phyloP scores from a whole-genome alignment of 306 rosid species.

The Pterocarpus macrocarpus region DNA sequence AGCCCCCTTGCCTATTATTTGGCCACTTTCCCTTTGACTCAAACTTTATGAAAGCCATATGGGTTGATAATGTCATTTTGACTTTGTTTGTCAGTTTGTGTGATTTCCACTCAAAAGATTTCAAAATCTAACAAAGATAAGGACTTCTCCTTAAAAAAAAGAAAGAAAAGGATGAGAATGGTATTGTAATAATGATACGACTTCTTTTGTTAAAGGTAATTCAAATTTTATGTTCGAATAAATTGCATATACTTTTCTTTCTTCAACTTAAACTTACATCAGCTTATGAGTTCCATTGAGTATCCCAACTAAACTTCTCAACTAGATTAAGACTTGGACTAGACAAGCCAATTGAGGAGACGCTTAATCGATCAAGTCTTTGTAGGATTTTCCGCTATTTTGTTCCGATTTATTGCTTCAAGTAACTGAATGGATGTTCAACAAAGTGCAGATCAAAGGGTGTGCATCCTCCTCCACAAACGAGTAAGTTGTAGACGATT shows the following conservation, averaged over 20 bases:
- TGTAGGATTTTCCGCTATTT: not conserved
- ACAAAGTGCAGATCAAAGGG: not conserved
- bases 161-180: constrained; percentile 15
- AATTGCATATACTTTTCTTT: constrained; percentile 19
- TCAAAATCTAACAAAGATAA: constrained; percentile 11
- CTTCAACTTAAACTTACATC: not conserved
- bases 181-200: not conserved
- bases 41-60: not conserved
- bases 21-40: constrained; percentile 40
- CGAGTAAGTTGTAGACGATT: not conserved
- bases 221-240: not conserved
- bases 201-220: not conserved
- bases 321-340: not conserved
- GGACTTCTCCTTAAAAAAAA: not conserved
- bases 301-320: not conserved
- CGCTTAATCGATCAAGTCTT: not conserved
- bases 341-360: not conserved
- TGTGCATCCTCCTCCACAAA: not conserved
- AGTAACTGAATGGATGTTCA: constrained; percentile 12
- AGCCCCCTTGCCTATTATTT: not conserved
- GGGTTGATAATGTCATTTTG: not conserved
- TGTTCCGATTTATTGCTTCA: constrained; percentile 25
- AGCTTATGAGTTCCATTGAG: constrained; percentile 8
- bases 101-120: constrained; percentile 24
- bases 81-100: constrained; percentile 4